Conservation (phyloP, 1,284 basidiomycete species). For the Ustilago tritici region DNA sequence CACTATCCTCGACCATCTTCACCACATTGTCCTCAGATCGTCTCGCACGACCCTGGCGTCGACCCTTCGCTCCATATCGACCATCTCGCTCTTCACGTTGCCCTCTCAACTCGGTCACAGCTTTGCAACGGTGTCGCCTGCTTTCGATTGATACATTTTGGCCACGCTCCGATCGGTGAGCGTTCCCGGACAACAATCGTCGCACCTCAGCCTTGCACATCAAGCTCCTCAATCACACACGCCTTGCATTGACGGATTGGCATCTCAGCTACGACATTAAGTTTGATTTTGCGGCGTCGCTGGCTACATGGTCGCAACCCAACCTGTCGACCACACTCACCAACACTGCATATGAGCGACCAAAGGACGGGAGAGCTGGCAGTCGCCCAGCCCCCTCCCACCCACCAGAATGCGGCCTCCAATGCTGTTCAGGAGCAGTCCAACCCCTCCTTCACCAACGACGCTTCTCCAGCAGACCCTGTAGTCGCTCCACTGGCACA, state of each 20-base stretch:
- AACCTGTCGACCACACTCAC: not conserved
- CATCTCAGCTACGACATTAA: not conserved
- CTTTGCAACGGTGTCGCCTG: not conserved
- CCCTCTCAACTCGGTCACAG: not conserved
- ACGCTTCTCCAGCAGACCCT: not conserved
- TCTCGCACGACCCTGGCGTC: conserved; percentile 13
- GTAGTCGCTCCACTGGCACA: not conserved
- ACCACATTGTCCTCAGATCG: conserved; percentile 14
- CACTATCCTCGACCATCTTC: not conserved
- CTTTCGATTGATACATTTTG: not conserved
- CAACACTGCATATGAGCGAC: conserved; percentile 36
- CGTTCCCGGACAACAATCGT: not conserved
- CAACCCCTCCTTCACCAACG: not conserved
- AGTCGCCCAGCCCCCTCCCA: conserved; percentile 27
- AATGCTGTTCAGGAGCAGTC: conserved; percentile 8
- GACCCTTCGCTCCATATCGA: not conserved
- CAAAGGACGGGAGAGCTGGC: conserved; percentile 38
- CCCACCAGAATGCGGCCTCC: conserved; percentile 15
- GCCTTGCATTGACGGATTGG: not conserved
- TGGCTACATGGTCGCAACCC: conserved; percentile 18
- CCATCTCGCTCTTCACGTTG: not conserved
- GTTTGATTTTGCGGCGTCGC: not conserved
- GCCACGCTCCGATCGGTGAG: not conserved
- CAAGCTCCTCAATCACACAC: not conserved
- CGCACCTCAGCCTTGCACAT: not conserved